Evolutionary conservation across 495 filamentous ascomycete species (phyloP), one percentile per base, ranked within the genome.

Genomic region (Hypoxylon perforatum): DNA sequence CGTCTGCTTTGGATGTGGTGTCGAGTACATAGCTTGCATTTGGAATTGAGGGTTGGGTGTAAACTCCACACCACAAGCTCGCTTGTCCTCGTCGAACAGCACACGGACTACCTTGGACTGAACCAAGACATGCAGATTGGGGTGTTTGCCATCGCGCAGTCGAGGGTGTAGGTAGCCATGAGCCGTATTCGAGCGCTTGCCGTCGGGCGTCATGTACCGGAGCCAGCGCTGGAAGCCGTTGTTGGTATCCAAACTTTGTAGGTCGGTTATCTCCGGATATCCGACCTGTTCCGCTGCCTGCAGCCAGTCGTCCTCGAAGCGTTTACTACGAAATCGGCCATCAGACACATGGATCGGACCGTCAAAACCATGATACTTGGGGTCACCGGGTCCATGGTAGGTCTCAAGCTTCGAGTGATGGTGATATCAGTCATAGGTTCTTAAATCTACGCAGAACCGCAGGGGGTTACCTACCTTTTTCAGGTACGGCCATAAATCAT

Each of bases 91-190:
- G 38, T 86, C 82, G 54, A 86, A 81, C 14, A 86, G 54, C 4
- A 87, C 78, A 1, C 83, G 80, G n/a, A 77, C 62, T 15, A 87
- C 84, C 12, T 79, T 81, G 25, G 77, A 72, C 57, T 87, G 77
- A 12, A 80, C 74, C 12, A 86, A 73, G 14, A 87, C 78, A 58
- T 86, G 84, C 0, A 87, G 76, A 45, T 84, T 84, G 3, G 77
- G 76, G 48, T 83, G 78, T 49, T 78, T 72, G 14, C 78, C 77
- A 56, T 80, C 78, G 44, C 75, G 70, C 10, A 85, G 71, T n/a
- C 68, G 73, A 1, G 82, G 81, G 42, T 81, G 79, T 14, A 85
- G 35, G 53, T 81, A 84, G 19, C 53, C 57, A 48, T 81, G 75
- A 8, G 82, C 81, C 1, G 78, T 69, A 54, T 84, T 80, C 22